These are phyloP conservation scores for Bertia moriformis DNA, from an alignment of 2,329 filamentous ascomycete genomes.

Conservation along the genomic window DNA sequence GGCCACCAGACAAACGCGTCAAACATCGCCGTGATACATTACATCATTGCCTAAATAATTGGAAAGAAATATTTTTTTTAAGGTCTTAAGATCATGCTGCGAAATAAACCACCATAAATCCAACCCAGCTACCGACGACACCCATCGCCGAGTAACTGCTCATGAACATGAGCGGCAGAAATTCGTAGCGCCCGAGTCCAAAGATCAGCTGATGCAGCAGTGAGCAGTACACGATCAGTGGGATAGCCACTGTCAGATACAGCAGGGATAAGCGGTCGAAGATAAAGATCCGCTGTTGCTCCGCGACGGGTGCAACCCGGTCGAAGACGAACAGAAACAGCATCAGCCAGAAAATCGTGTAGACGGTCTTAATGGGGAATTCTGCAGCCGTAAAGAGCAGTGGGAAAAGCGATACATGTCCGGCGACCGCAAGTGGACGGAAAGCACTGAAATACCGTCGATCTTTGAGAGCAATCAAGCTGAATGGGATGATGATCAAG, in stretches of 20 bases:
- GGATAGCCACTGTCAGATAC: slow-evolving; percentile 81
- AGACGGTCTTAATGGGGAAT: slow-evolving; percentile 85
- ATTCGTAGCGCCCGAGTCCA: slow-evolving; percentile 62
- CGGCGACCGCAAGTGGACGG: slow-evolving; percentile 77
- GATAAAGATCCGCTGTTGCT: slow-evolving; percentile 68
- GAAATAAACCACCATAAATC: slow-evolving; percentile 87
- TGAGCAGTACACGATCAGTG: slow-evolving; percentile 77
- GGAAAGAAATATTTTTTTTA: neutral
- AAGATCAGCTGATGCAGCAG: slow-evolving; percentile 72
- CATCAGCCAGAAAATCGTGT: slow-evolving; percentile 84
- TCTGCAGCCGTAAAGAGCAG: slow-evolving; percentile 83
- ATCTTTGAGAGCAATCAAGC: slow-evolving; percentile 77
- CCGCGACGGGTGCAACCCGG: slow-evolving; percentile 69
- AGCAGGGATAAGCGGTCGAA: slow-evolving; percentile 80
- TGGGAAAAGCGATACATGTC: slow-evolving; percentile 89
- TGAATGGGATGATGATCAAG: slow-evolving; percentile 88
- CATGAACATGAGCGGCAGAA: slow-evolving; percentile 90
- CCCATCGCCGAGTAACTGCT: slow-evolving; percentile 88
- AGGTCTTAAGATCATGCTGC: slow-evolving; percentile 11
- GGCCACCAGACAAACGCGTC: neutral
- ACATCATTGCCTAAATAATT: neutral
- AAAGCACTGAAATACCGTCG: slow-evolving; percentile 84
- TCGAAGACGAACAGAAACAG: slow-evolving; percentile 78
- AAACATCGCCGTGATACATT: neutral
- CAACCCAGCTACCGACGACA: slow-evolving; percentile 90